Evolutionary conservation across 495 filamentous ascomycete genomes (phyloP).

Genomic region (Cercophora samala): DNA sequence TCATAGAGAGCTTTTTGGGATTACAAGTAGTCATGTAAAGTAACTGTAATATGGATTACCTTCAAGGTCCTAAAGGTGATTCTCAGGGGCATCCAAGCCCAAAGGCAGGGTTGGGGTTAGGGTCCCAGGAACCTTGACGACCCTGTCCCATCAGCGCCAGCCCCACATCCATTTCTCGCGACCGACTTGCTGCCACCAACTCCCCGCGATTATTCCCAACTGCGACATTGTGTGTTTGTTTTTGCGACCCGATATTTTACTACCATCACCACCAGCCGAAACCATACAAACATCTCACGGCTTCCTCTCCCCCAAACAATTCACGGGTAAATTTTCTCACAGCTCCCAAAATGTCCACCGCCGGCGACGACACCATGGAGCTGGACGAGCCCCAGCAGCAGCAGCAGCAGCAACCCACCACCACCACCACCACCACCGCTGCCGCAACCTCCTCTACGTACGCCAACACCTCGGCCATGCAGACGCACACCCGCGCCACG

Average conservation of each 20-base stretch:
- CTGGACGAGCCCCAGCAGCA: background rate
- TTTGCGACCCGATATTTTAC: background rate
- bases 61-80: too few species aligned
- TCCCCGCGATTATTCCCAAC: background rate
- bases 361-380: background rate
- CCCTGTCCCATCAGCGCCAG: background rate
- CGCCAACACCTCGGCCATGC: conserved; percentile 60
- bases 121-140: background rate
- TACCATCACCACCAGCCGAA: background rate
- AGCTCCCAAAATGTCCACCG: background rate
- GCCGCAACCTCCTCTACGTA: conserved; percentile 20
- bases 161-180: background rate
- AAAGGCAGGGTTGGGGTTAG: background rate
- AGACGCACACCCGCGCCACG: conserved; percentile 74
- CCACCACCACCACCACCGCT: background rate
- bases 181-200: background rate
- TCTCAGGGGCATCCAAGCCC: too few species aligned
- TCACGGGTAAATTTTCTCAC: too few species aligned
- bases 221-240: background rate
- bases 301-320: too few species aligned
- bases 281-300: too few species aligned
- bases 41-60: too few species aligned
- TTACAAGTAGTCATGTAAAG: too few species aligned
- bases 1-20: too few species aligned
- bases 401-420: conserved; percentile 15